phyloP scores from a whole-genome alignment of 1,139 yeast genomes.

The Blastobotrys aristatus region DNA sequence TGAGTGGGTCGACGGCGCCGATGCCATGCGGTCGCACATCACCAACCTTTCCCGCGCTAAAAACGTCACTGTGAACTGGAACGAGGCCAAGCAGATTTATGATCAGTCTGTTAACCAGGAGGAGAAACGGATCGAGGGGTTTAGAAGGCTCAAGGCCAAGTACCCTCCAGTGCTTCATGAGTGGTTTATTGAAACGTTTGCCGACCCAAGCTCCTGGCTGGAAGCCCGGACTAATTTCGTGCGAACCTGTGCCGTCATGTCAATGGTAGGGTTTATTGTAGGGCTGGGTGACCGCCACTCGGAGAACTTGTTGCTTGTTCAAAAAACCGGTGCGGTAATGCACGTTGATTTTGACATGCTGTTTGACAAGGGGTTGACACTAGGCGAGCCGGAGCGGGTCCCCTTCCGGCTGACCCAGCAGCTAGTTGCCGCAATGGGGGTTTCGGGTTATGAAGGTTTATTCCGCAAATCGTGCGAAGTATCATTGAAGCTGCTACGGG shows the following conservation, averaged over 20 bases:
- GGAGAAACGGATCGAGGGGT: conserved; percentile 10
- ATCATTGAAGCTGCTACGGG: conserved; percentile 65
- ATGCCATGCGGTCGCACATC: conserved; percentile 70
- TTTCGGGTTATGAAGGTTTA: conserved; percentile 84
- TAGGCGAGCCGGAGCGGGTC: conserved; percentile 83
- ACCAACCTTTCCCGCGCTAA: conserved; percentile 38
- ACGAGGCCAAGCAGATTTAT: conserved; percentile 14
- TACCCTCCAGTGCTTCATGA: conserved; percentile 75
- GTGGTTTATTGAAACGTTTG: conserved; percentile 85
- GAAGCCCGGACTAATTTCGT: conserved; percentile 68
- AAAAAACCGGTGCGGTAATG: conserved; percentile 69
- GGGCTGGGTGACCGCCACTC: conserved; percentile 92
- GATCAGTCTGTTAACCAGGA: conserved; percentile 6
- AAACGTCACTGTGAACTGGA: conserved; percentile 34
- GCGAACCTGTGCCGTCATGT: conserved; percentile 90
- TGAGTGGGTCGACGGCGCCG: conserved; percentile 86
- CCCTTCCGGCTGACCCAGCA: conserved; percentile 90
- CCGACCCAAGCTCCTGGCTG: conserved; percentile 89
- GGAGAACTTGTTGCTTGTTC: conserved; percentile 76
- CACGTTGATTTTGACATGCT: conserved; percentile 97
- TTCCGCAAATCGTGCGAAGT: conserved; percentile 85
- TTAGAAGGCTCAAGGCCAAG: conserved; percentile 25
- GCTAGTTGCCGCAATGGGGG: conserved; percentile 87
- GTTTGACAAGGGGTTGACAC: conserved; percentile 63
- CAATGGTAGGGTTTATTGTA: conserved; percentile 84